Conservation (phyloP, 2,329 filamentous ascomycete species). For the Arthrocladium fulminans region DNA sequence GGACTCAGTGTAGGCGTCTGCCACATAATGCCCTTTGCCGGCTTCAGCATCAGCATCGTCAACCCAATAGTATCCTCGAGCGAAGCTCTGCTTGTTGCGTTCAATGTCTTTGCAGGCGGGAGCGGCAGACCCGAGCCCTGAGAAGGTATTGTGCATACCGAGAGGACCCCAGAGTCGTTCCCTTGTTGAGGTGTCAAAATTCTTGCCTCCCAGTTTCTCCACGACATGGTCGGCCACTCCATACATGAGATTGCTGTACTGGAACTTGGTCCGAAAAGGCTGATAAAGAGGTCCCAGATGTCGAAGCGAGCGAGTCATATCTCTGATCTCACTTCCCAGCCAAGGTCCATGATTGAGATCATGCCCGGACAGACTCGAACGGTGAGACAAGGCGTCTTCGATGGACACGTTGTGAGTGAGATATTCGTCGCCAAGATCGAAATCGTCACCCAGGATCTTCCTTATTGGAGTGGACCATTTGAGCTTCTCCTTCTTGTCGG, state of each 20-base stretch:
- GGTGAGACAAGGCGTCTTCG: conserved; percentile 29
- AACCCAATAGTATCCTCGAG: conserved; percentile 23
- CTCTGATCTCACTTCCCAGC: conserved; percentile 18
- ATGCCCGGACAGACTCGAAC: conserved; percentile 28
- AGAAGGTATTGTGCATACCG: conserved; percentile 33
- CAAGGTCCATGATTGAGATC: conserved; percentile 26
- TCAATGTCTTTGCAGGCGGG: conserved; percentile 18
- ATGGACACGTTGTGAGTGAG: too few species aligned
- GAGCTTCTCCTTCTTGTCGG: too few species aligned
- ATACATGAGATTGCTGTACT: conserved; percentile 49
- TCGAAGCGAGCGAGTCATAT: conserved; percentile 33
- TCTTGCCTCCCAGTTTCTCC: conserved; percentile 33
- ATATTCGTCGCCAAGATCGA: too few species aligned
- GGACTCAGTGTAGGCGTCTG: conserved; percentile 8
- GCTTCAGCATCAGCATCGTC: not conserved
- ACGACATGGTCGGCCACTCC: conserved; percentile 39
- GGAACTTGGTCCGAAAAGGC: conserved; percentile 34
- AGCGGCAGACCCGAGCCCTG: conserved; percentile 24
- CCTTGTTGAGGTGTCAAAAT: conserved; percentile 28
- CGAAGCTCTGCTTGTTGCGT: conserved; percentile 13
- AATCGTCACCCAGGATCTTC: too few species aligned
- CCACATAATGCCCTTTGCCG: conserved; percentile 1
- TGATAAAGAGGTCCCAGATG: conserved; percentile 34
- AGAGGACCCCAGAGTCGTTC: conserved; percentile 33
- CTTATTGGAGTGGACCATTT: too few species aligned